These are phyloP conservation scores for Wickerhamiella shivajii DNA, from an alignment of 805 yeast species.

Conservation along the genomic window DNA sequence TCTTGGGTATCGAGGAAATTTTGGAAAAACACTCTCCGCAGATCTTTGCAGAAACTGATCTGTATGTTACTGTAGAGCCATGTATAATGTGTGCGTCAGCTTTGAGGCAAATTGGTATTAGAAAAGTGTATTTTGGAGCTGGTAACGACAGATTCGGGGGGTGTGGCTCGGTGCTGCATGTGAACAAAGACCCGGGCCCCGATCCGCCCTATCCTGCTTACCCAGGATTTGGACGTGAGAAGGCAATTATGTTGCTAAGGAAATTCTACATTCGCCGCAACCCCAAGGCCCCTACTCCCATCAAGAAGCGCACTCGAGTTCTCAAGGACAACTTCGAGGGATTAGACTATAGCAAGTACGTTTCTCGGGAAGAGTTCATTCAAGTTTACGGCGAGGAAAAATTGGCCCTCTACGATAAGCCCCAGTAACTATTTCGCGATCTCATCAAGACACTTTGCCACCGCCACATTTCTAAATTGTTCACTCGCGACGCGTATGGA, in stretches of 20 bases:
- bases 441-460: no score
- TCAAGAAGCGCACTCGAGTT: slow-evolving; percentile 43
- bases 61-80: slow-evolving; percentile 94
- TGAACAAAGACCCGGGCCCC: slow-evolving; percentile 33
- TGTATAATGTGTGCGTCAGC: slow-evolving; percentile 97
- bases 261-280: slow-evolving; percentile 78
- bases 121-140: slow-evolving; percentile 74
- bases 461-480: no score
- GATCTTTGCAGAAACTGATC: slow-evolving; percentile 39
- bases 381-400: slow-evolving; percentile 34
- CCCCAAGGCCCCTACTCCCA: slow-evolving; percentile 69
- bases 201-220: slow-evolving; percentile 36
- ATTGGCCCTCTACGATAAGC: slow-evolving; percentile 15
- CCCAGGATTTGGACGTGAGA: slow-evolving; percentile 70
- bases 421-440: no score
- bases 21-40: slow-evolving; percentile 23
- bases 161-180: slow-evolving; percentile 67
- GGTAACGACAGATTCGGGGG: slow-evolving; percentile 96
- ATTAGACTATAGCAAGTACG: slow-evolving; percentile 39
- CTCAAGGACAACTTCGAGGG: slow-evolving; percentile 40
- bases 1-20: slow-evolving; percentile 55
- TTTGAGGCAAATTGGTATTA: slow-evolving; percentile 61
- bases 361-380: slow-evolving; percentile 37
- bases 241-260: slow-evolving; percentile 69
- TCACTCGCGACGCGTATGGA: no score